These are phyloP conservation scores for Tulasnella sp. DNA, from an alignment of 768 basidiomycete genomes.

Conservation along the genomic window DNA sequence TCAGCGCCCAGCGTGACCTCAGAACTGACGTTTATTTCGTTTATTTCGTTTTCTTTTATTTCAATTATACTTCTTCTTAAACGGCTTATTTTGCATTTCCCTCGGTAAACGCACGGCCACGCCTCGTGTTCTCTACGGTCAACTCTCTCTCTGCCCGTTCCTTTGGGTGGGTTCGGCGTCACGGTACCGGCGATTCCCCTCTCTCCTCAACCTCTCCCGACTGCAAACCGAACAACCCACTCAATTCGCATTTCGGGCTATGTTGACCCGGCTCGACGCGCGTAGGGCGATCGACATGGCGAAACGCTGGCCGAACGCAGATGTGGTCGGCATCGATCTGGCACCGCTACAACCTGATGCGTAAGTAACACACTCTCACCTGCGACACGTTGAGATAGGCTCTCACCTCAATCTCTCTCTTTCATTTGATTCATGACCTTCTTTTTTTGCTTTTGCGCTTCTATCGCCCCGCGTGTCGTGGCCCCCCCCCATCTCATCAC, in stretches of 20 bases:
- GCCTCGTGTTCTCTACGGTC: not conserved
- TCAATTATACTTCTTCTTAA: not conserved
- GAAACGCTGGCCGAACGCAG: not conserved
- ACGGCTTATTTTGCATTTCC: not conserved
- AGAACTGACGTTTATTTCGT: not conserved
- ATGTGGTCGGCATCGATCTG: constrained; percentile 11
- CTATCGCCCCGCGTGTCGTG: not conserved
- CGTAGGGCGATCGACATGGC: constrained; percentile 12
- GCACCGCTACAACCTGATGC: not conserved
- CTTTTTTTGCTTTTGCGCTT: not conserved
- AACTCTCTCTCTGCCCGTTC: not conserved
- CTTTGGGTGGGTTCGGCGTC: not conserved
- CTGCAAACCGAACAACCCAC: not conserved
- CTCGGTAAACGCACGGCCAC: not conserved
- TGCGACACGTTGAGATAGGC: not conserved
- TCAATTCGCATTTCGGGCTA: not conserved
- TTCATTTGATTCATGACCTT: not conserved
- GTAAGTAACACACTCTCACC: not conserved
- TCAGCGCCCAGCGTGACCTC: not conserved
- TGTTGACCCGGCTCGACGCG: not conserved
- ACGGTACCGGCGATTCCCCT: not conserved
- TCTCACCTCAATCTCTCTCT: not conserved
- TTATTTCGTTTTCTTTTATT: not conserved
- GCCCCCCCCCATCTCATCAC: not conserved
- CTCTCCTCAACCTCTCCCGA: not conserved